A percentile compares a stretch with the other conserved stretches of the same genome.
Conservation (phyloP, 371 early-diverging fungal genomes). For the Caulochytrium protostelioides region DNA sequence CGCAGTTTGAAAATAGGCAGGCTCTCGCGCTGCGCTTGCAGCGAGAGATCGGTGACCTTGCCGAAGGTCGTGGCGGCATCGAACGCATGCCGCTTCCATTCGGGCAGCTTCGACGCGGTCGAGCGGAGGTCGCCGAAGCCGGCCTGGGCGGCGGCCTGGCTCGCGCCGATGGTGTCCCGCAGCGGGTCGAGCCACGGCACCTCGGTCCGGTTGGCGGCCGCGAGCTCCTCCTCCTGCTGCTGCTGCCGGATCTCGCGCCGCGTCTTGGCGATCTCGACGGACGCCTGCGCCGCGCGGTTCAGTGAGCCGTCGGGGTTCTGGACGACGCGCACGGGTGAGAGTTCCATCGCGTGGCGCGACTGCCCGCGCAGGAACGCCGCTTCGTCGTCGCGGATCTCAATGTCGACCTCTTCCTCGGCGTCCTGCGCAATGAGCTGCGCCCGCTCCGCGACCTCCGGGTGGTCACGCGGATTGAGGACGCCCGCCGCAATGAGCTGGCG, state of each 20-base stretch:
- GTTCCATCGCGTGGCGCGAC: conserved; percentile 53
- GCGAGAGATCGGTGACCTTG: conserved; percentile 59
- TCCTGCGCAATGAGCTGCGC: conserved; percentile 59
- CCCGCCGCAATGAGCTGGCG: conserved; percentile 91
- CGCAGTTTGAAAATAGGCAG: conserved; percentile 74
- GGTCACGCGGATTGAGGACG: conserved; percentile 60
- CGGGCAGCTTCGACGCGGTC: conserved; percentile 37
- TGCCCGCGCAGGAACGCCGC: conserved; percentile 86
- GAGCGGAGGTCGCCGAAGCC: conserved; percentile 18
- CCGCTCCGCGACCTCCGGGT: conserved; percentile 64
- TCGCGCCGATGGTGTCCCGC: conserved; percentile 61
- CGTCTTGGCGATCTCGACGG: conserved; percentile 80
- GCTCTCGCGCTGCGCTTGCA: conserved; percentile 77
- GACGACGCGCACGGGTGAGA: conserved; percentile 87
- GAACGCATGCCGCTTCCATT: conserved; percentile 79
- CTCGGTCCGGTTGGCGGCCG: conserved; percentile 65
- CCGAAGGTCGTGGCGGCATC: conserved; percentile 78
- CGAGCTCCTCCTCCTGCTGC: conserved; percentile 61
- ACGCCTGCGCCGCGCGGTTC: conserved; percentile 83
- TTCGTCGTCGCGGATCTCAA: conserved; percentile 87
- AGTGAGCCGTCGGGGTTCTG: conserved; percentile 90
- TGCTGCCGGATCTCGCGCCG: conserved; percentile 64
- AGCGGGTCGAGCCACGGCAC: conserved; percentile 94
- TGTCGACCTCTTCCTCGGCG: conserved; percentile 82
- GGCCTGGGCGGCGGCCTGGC: conserved; percentile 71